These are phyloP conservation scores for Malassezia dermatis DNA, from an alignment of 1,284 basidiomycete species.

Conservation along the genomic window DNA sequence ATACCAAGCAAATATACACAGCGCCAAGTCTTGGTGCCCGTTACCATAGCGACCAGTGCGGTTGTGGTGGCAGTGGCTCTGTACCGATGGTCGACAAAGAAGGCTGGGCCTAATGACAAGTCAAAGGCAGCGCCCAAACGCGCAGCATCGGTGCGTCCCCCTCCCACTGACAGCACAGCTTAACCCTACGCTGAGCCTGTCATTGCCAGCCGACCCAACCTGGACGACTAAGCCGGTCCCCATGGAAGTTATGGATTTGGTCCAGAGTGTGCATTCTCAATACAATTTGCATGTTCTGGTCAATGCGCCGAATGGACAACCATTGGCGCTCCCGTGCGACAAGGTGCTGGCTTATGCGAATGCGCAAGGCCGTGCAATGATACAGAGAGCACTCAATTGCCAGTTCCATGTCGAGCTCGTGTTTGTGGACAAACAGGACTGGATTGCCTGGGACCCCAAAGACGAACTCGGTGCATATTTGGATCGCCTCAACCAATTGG, in stretches of 20 bases:
- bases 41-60: not conserved
- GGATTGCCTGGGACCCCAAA: not conserved
- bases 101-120: not conserved
- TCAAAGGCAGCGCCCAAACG: not conserved
- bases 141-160: not conserved
- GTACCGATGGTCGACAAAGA: not conserved
- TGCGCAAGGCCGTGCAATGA: slow-evolving; percentile 11
- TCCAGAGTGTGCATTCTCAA: not conserved
- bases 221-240: not conserved
- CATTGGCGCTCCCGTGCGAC: not conserved
- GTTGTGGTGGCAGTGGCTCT: not conserved
- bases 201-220: not conserved
- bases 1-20: not conserved
- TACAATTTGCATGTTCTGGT: slow-evolving; percentile 2
- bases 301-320: not conserved
- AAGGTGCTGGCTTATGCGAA: slow-evolving; percentile 7
- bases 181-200: slow-evolving; percentile 13
- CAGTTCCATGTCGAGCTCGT: slow-evolving; percentile 14
- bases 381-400: slow-evolving; percentile 9
- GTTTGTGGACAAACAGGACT: not conserved
- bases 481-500: slow-evolving; percentile 9
- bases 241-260: not conserved
- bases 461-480: slow-evolving; percentile 2
- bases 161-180: not conserved
- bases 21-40: not conserved